Evolutionary conservation across 73 alveolate genomes (phyloP).

Genomic region (Stentor roeselii): DNA sequence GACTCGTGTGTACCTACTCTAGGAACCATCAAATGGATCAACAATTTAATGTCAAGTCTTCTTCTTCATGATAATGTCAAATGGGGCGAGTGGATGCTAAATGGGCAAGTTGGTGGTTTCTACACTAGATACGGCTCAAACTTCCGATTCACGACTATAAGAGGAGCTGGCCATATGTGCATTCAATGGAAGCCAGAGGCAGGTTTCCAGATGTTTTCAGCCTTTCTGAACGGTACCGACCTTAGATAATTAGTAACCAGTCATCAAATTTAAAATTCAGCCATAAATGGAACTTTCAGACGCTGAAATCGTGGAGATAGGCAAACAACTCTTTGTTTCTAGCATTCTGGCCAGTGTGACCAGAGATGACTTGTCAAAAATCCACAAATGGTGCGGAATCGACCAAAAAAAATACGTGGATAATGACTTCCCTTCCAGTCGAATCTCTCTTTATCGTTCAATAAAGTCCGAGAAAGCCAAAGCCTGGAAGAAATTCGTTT

Average conservation of each 20-base stretch:
- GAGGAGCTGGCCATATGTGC: slow-evolving; percentile 97
- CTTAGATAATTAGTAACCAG: too few species aligned
- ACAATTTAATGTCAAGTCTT: slow-evolving; percentile 11
- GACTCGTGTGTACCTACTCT: slow-evolving; percentile 83
- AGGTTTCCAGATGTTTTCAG: slow-evolving; percentile 43
- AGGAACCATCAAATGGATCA: slow-evolving; percentile 85
- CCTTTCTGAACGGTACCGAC: slow-evolving; percentile 26
- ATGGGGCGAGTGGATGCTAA: slow-evolving; percentile 49
- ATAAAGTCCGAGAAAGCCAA: slow-evolving; percentile 53
- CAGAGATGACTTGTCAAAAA: slow-evolving; percentile 44
- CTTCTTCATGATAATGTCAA: slow-evolving; percentile 25
- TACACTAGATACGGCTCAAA: slow-evolving; percentile 22
- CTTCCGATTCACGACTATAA: slow-evolving; percentile 72
- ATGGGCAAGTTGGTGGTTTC: slow-evolving; percentile 49
- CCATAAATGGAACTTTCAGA: slow-evolving; percentile 53
- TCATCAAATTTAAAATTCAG: too few species aligned
- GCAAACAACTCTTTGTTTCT: slow-evolving; percentile 42
- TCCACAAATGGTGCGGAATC: slow-evolving; percentile 33
- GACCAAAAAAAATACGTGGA: slow-evolving; percentile 35
- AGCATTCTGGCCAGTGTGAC: slow-evolving; percentile 53
- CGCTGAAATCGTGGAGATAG: slow-evolving; percentile 57
- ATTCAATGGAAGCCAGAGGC: slow-evolving; percentile 79
- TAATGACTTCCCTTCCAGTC: slow-evolving; percentile 55
- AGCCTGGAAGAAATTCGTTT: slow-evolving; percentile 35
- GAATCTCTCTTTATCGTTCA: slow-evolving; percentile 42